Evolutionary conservation across 345 rosid genomes (phyloP), one percentile per base, ranked within the genome.

Genomic region (Schrenkiella parvula): DNA sequence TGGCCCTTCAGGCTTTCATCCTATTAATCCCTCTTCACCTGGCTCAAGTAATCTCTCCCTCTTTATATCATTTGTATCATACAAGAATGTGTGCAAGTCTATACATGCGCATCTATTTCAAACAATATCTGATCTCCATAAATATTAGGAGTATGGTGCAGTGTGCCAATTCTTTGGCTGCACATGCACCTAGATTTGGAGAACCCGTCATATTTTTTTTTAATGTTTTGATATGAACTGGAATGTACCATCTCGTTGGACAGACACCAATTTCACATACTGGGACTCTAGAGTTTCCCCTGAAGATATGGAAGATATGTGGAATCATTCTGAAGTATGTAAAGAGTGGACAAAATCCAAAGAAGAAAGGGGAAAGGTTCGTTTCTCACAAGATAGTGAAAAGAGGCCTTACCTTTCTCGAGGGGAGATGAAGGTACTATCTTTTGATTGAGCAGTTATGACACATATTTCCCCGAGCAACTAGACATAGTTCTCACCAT

Each of bases 231-330:
- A 46, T 64, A 41, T 37, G 37, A 61, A 26, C 9, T 64, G 38
- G 14, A 54, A 59, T 71, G 29, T 26, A 32, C 41, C 52, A 25
- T 68, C 37, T 80, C 66, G 62, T 25, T 68, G 35, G 68, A 64
- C 87, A 85, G 95, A 71, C 53, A 55, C 78, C 44, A 74, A 60
- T 4, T 74, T 67, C 79, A 73, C 74, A 23, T 78, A 77, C 71
- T 93, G 97, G 98, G 95, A 87, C 68, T 70, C 81, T 29, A 84
- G 81, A 83, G 79, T 81, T 67, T 85, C 96, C 55, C 81, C 89
- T 25, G 96, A 91, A 81, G 98, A 93, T 70, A 87, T 93, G 96
- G 85, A 77, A 77, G 78, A 85, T 72, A 79, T 93, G 98, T 89
- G 96, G 97, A 84, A 39, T 79, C 80, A 82, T 78, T 79, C 83